phyloP scores from a whole-genome alignment of 1,139 yeast species.

The Torulaspora globosa region DNA sequence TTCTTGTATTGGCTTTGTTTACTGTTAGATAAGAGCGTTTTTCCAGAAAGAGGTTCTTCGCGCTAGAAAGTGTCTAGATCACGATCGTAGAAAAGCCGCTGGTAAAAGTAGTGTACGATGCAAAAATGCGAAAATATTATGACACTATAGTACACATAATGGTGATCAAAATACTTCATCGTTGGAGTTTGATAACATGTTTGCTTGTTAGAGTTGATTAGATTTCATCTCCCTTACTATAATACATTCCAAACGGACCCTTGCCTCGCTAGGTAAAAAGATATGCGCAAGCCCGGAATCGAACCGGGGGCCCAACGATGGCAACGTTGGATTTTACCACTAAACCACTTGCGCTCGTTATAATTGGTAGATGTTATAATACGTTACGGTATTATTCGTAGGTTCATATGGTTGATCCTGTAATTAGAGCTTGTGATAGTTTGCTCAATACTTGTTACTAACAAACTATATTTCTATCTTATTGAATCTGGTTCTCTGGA shows the following conservation, averaged over 20 bases:
- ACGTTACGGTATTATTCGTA: too few species aligned
- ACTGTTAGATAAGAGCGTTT: slow-evolving; percentile 5
- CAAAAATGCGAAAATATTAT: neutral
- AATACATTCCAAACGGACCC: too few species aligned
- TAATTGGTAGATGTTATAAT: too few species aligned
- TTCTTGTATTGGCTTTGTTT: slow-evolving; percentile 1
- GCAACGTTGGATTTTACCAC: slow-evolving; percentile 24
- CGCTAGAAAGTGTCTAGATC: neutral
- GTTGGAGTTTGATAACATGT: neutral
- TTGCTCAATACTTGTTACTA: too few species aligned
- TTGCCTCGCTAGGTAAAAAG: neutral
- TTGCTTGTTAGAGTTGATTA: neutral
- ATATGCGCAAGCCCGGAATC: slow-evolving; percentile 24
- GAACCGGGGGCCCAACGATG: slow-evolving; percentile 25
- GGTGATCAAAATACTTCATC: too few species aligned
- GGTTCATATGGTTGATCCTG: too few species aligned
- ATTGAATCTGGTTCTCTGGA: too few species aligned
- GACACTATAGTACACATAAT: neutral
- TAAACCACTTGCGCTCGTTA: slow-evolving; percentile 16
- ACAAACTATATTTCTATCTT: too few species aligned
- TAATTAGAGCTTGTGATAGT: too few species aligned
- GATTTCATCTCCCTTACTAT: too few species aligned
- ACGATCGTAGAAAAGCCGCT: neutral
- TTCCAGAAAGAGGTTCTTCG: neutral
- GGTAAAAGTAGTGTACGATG: neutral